These are phyloP conservation scores for Borovskyia barvae DNA, from an alignment of 208 protist species.

Conservation along the genomic window DNA sequence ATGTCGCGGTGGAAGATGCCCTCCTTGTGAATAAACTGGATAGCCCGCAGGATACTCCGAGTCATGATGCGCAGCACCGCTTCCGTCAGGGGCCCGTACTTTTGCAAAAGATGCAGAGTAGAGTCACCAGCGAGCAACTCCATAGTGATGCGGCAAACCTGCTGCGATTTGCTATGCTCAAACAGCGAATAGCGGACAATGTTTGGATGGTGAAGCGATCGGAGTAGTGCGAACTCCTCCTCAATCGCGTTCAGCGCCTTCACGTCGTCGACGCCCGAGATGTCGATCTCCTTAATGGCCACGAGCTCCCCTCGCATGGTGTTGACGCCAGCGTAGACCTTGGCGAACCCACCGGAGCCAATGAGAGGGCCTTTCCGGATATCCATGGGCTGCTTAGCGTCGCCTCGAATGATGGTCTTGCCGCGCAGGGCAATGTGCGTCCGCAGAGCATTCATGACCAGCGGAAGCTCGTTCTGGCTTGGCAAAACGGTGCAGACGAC, in stretches of 20 bases:
- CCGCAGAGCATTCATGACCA: conserved; percentile 52
- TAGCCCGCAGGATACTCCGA: conserved; percentile 66
- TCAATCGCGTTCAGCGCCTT: conserved; percentile 63
- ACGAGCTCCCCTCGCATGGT: conserved; percentile 77
- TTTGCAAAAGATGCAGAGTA: conserved; percentile 67
- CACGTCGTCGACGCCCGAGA: conserved; percentile 70
- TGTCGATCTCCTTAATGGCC: conserved; percentile 91
- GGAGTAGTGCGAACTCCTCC: conserved; percentile 84
- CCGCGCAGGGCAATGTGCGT: conserved; percentile 55
- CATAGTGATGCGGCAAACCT: conserved; percentile 88
- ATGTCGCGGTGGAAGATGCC: conserved; percentile 92
- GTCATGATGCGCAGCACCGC: conserved; percentile 73
- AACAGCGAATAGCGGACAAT: conserved; percentile 88
- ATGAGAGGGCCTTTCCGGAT: conserved; percentile 74
- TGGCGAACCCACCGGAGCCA: conserved; percentile 82
- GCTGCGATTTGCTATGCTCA: conserved; percentile 83
- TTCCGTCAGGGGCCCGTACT: conserved; percentile 81
- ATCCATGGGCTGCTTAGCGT: conserved; percentile 57
- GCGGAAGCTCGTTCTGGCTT: conserved; percentile 42
- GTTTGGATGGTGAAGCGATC: conserved; percentile 84
- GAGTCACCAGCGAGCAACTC: conserved; percentile 89
- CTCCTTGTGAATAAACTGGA: conserved; percentile 87
- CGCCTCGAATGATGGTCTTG: conserved; percentile 67
- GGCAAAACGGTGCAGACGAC: conserved; percentile 21
- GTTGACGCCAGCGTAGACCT: conserved; percentile 83